A percentile compares a stretch with the other conserved stretches of the same genome.
Conservation (phyloP, 192 early-diverging fungal genomes). For the Mortierella claussenii region DNA sequence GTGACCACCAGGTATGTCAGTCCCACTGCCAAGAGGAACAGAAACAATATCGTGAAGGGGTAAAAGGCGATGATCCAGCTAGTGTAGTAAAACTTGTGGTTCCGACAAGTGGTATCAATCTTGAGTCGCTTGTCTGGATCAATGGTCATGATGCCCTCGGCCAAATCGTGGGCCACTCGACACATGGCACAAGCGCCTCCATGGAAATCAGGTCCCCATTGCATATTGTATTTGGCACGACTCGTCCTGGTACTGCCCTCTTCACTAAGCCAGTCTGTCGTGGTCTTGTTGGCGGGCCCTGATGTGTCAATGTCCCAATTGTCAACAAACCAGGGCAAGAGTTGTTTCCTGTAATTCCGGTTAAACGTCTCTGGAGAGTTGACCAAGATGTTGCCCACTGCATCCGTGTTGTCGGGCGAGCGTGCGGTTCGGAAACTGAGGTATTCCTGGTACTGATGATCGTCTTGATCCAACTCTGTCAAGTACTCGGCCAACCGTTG, state of each 20-base stretch:
- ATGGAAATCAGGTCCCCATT: conserved; percentile 11
- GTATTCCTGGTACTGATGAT: conserved; percentile 10
- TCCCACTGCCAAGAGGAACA: neutral
- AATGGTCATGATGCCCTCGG: conserved; percentile 3
- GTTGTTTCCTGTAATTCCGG: conserved; percentile 6
- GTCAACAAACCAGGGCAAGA: conserved; percentile 28
- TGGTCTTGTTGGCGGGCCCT: conserved; percentile 2
- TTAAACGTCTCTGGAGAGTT: conserved; percentile 6
- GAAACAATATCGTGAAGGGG: neutral
- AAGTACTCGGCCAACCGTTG: conserved; percentile 18
- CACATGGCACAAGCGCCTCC: conserved; percentile 11
- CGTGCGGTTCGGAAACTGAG: neutral
- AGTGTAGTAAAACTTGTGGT: conserved; percentile 7
- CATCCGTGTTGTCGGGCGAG: conserved; percentile 10
- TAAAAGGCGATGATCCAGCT: conserved; percentile 27
- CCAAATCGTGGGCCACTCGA: conserved; percentile 6
- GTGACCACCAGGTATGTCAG: neutral
- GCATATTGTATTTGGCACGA: conserved; percentile 16
- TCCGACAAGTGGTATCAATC: conserved; percentile 10
- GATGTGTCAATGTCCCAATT: conserved; percentile 16
- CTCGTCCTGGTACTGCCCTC: conserved; percentile 2
- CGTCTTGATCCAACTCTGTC: conserved; percentile 9
- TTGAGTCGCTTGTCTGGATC: conserved; percentile 3
- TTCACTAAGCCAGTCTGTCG: conserved; percentile 8
- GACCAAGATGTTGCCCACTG: neutral